phyloP scores from a whole-genome alignment of 768 basidiomycete species.

The Butyriboletus loyo region DNA sequence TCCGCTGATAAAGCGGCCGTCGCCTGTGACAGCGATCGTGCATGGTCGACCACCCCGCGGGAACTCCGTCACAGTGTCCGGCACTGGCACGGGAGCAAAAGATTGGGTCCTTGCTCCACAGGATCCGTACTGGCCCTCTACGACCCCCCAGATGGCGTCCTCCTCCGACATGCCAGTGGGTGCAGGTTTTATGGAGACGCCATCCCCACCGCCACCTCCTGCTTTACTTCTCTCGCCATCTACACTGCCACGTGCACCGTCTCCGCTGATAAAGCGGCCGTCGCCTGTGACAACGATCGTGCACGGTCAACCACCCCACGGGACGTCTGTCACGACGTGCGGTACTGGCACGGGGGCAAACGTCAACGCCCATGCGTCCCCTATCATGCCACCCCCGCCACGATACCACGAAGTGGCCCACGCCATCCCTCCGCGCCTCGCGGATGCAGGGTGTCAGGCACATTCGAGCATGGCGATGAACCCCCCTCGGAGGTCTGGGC shows the following conservation, averaged over 20 bases:
- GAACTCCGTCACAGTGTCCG: background rate
- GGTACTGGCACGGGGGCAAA: constrained; percentile 4
- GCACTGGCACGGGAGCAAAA: constrained; percentile 3
- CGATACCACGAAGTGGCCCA: constrained; percentile 19
- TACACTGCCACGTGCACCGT: constrained; percentile 10
- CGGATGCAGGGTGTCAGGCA: constrained; percentile 27
- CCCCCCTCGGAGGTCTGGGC: constrained; percentile 18
- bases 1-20: constrained; percentile 13
- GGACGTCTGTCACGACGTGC: background rate
- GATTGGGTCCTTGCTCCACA: too few species aligned
- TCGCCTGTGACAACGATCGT: constrained; percentile 10
- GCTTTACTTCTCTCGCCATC: constrained; percentile 14
- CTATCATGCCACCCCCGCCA: constrained; percentile 13
- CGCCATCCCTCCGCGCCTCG: constrained; percentile 16
- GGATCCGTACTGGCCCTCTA: constrained; percentile 10
- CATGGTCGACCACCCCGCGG: constrained; percentile 3
- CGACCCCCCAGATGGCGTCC: background rate
- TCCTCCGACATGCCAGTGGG: constrained; percentile 2
- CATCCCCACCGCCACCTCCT: constrained; percentile 7
- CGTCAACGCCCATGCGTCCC: constrained; percentile 6
- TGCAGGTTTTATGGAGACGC: constrained; percentile 1
- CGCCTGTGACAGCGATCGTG: constrained; percentile 9
- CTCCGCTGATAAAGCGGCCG: constrained; percentile 13
- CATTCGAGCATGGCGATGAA: constrained; percentile 6
- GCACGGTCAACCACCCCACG: constrained; percentile 3